phyloP scores from a whole-genome alignment of 768 basidiomycete species.

The Tylopilus vinaceipallidus region DNA sequence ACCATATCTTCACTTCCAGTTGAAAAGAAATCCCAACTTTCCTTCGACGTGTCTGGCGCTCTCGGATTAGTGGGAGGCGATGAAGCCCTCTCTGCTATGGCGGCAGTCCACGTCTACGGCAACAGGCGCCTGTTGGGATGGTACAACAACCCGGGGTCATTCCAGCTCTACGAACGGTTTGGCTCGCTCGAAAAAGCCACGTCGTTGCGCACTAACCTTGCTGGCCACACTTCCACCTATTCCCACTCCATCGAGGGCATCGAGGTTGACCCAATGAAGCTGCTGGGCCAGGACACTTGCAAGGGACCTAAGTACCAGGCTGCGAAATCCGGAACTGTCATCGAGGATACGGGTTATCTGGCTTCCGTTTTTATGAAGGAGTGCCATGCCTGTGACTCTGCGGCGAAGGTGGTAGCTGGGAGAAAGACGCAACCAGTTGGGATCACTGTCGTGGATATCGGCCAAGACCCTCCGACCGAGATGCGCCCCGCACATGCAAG shows the following conservation, averaged over 20 bases:
- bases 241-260: constrained; percentile 14
- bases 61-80: constrained; percentile 31
- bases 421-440: constrained; percentile 10
- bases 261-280: constrained; percentile 16
- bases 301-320: constrained; percentile 68
- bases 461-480: constrained; percentile 5
- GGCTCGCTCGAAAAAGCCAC: constrained; percentile 15
- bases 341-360: constrained; percentile 47
- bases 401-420: constrained; percentile 7
- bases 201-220: background rate
- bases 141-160: constrained; percentile 35
- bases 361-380: constrained; percentile 46
- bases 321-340: constrained; percentile 58
- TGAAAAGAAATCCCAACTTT: constrained; percentile 7
- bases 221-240: background rate
- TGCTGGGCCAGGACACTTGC: constrained; percentile 15
- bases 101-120: constrained; percentile 26
- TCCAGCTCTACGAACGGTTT: constrained; percentile 25
- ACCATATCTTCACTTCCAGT: background rate
- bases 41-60: constrained; percentile 24
- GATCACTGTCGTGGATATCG: constrained; percentile 10
- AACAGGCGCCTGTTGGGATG: constrained; percentile 30
- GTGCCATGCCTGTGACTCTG: constrained; percentile 10
- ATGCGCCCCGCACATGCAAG: constrained; percentile 3
- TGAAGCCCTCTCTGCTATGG: constrained; percentile 31